These are phyloP conservation scores for Tuctoria greenei DNA, from an alignment of 176 grass and related monocot genomes.

Conservation along the genomic window DNA sequence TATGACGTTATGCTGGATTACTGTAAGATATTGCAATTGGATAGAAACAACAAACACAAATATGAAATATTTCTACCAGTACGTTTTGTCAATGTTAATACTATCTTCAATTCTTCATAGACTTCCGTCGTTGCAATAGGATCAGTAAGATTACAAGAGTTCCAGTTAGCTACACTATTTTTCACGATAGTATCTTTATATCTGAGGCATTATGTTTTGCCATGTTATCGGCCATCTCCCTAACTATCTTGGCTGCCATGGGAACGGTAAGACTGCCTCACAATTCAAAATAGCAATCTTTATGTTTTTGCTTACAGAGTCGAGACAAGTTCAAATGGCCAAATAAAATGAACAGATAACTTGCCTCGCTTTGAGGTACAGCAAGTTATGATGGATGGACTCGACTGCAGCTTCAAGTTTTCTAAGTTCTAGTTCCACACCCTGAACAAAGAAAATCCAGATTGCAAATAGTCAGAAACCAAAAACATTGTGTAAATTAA, in stretches of 20 bases:
- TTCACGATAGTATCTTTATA: not conserved
- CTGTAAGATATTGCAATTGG: not conserved
- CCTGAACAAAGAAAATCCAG: slow-evolving; percentile 40
- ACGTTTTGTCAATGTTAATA: not conserved
- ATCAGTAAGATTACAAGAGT: not conserved
- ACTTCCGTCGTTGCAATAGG: not conserved
- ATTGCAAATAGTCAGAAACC: slow-evolving; percentile 1
- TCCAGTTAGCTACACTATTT: too few species aligned
- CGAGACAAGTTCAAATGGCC: not conserved
- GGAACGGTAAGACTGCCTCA: not conserved
- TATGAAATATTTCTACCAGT: slow-evolving; percentile 5
- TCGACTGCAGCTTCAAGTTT: slow-evolving; percentile 85
- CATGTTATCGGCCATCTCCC: not conserved
- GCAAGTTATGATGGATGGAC: slow-evolving; percentile 77
- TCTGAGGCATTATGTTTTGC: not conserved
- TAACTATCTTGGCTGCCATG: not conserved
- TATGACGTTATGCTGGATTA: not conserved
- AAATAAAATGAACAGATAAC: not conserved
- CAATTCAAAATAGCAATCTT: not conserved
- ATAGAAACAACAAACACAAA: not conserved
- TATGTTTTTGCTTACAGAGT: not conserved
- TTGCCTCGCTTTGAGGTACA: slow-evolving; percentile 84
- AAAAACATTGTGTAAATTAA: not conserved
- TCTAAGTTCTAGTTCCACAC: slow-evolving; percentile 73
- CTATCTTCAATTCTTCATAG: not conserved